A percentile compares a stretch with the other conserved stretches of the same genome.
Evolutionary conservation across 2,329 filamentous ascomycete species (phyloP).

Genomic region (Beauveria asiatica): DNA sequence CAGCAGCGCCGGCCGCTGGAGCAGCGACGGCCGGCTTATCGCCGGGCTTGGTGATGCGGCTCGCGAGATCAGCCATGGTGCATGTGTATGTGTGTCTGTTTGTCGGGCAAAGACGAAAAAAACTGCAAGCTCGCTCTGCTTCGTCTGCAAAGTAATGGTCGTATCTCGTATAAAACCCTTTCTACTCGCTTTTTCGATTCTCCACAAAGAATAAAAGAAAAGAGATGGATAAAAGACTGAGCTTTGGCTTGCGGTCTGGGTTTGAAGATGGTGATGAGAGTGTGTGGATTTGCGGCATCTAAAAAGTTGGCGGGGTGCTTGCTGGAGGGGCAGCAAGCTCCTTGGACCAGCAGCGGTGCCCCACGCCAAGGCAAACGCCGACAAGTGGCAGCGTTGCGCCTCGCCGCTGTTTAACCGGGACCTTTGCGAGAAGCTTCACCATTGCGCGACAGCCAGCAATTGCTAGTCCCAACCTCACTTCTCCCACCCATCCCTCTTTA

Average conservation of each 20-base stretch:
- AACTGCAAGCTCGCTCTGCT: background rate
- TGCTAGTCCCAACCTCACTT: background rate
- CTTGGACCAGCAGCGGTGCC: no score
- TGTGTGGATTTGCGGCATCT: slow-evolving; percentile 8
- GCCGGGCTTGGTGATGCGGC: slow-evolving; percentile 40
- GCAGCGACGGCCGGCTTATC: slow-evolving; percentile 20
- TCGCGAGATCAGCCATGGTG: slow-evolving; percentile 42
- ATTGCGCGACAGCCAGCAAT: background rate
- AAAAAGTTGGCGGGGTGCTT: slow-evolving; percentile 26
- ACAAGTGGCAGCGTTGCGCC: no score
- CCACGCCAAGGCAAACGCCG: no score
- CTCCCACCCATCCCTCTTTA: background rate
- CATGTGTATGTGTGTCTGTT: background rate
- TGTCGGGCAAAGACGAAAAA: background rate
- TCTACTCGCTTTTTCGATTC: background rate
- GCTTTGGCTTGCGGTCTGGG: slow-evolving; percentile 5
- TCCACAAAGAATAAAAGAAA: background rate
- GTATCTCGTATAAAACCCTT: background rate
- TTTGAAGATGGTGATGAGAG: background rate
- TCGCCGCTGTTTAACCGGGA: slow-evolving; percentile 23
- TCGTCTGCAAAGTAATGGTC: background rate
- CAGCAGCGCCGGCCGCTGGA: slow-evolving; percentile 15
- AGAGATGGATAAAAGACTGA: slow-evolving; percentile 9
- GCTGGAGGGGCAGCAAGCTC: slow-evolving; percentile 23
- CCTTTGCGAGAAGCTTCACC: slow-evolving; percentile 6